Percentiles rank a stretch among this genome's conserved stretches.
These are phyloP conservation scores for Colletotrichum sp. DNA, from an alignment of 2,329 filamentous ascomycete species.

Conservation along the genomic window DNA sequence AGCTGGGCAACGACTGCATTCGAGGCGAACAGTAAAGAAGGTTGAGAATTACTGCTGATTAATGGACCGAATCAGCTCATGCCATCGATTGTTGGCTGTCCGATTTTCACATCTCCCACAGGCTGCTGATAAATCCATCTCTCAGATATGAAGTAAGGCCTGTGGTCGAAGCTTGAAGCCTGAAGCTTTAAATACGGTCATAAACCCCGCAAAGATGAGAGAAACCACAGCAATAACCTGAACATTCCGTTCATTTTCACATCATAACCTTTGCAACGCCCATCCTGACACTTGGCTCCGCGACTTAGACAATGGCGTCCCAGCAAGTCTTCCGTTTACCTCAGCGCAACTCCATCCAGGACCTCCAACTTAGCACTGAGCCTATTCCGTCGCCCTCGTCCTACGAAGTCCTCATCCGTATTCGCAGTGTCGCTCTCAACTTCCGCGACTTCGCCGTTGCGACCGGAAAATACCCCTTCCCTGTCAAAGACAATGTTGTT, in stretches of 20 bases:
- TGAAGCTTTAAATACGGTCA: not conserved
- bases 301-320: not conserved
- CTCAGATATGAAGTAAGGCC: not conserved
- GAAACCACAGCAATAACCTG: not conserved
- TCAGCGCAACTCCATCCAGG: constrained; percentile 19
- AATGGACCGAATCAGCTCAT: fast-evolving
- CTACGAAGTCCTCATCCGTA: constrained; percentile 33
- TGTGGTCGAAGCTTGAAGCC: not conserved
- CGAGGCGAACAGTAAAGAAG: fast-evolving
- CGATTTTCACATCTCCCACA: not conserved
- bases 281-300: not conserved
- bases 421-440: constrained; percentile 36
- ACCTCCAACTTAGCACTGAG: constrained; percentile 28
- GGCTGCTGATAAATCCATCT: not conserved
- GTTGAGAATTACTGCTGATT: not conserved
- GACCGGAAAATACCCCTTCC: constrained; percentile 31
- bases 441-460: constrained; percentile 37
- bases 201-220: not conserved
- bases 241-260: not conserved
- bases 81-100: not conserved
- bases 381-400: constrained; percentile 26
- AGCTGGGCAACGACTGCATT: not conserved
- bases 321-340: constrained; percentile 11
- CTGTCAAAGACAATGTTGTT: constrained; percentile 35
- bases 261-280: not conserved